Evolutionary conservation across 495 filamentous ascomycete genomes (phyloP).

Genomic region (Xylaria flabelliformis): DNA sequence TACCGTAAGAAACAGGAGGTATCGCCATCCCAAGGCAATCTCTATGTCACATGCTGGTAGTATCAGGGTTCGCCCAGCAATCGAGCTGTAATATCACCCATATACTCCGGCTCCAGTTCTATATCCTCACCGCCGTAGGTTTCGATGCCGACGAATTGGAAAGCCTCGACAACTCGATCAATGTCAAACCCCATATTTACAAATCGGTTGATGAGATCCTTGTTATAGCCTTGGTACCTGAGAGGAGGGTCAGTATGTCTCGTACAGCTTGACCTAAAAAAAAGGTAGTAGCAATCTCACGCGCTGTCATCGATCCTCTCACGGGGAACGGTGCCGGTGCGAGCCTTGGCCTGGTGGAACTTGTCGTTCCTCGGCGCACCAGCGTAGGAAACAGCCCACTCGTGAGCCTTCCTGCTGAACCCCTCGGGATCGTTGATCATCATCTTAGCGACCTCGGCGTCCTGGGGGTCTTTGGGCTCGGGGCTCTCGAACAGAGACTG

Average conservation of each 20-base stretch:
- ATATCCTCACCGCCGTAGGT: constrained; percentile 78
- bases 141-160: constrained; percentile 82
- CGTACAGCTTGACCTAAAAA: neutral
- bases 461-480: constrained; percentile 96
- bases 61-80: constrained; percentile 72
- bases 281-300: constrained; percentile 35
- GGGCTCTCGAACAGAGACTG: constrained; percentile 92
- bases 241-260: neutral
- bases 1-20: neutral
- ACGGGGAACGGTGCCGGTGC: neutral
- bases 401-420: constrained; percentile 82
- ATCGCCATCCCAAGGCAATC: neutral
- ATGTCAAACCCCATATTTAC: constrained; percentile 93
- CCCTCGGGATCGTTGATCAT: constrained; percentile 76
- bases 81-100: constrained; percentile 86
- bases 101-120: constrained; percentile 81
- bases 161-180: constrained; percentile 83
- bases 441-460: constrained; percentile 94
- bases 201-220: constrained; percentile 86
- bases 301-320: constrained; percentile 45
- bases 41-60: neutral
- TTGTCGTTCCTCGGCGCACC: constrained; percentile 68
- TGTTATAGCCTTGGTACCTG: constrained; percentile 91
- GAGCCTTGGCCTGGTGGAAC: constrained; percentile 30
- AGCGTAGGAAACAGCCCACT: constrained; percentile 89